Conservation (phyloP, 192 early-diverging fungal species). For the Coemansia asiatica region DNA sequence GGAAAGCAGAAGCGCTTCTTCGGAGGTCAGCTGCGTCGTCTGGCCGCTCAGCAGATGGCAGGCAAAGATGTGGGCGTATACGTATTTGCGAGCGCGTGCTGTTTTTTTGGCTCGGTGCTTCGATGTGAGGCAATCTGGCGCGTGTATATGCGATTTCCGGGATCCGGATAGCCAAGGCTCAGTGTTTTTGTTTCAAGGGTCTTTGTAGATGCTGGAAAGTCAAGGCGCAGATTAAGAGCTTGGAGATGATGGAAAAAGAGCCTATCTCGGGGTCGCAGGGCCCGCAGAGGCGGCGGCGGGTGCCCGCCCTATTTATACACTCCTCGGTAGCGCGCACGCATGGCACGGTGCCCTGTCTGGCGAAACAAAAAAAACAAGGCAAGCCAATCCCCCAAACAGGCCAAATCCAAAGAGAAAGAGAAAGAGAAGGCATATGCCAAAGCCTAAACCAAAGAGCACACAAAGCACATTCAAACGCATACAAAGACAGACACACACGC, state of each 20-base stretch:
- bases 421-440: background rate
- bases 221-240: background rate
- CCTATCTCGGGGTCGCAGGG: background rate
- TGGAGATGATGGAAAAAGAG: background rate
- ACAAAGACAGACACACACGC: background rate
- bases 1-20: background rate
- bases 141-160: background rate
- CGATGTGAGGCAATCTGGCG: background rate
- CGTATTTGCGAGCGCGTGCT: background rate
- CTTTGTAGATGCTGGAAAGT: background rate
- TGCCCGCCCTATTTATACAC: background rate
- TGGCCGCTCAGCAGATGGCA: background rate
- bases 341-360: background rate
- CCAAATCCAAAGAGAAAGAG: background rate
- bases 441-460: no score
- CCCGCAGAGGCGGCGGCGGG: background rate
- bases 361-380: constrained; percentile 1
- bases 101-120: background rate
- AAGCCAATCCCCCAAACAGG: background rate
- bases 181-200: background rate
- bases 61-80: background rate
- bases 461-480: no score
- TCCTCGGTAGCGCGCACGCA: background rate
- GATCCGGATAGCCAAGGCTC: background rate
- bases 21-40: background rate